Evolutionary conservation across 2,329 filamentous ascomycete genomes (phyloP).

Genomic region (Mollisia scopiformis): DNA sequence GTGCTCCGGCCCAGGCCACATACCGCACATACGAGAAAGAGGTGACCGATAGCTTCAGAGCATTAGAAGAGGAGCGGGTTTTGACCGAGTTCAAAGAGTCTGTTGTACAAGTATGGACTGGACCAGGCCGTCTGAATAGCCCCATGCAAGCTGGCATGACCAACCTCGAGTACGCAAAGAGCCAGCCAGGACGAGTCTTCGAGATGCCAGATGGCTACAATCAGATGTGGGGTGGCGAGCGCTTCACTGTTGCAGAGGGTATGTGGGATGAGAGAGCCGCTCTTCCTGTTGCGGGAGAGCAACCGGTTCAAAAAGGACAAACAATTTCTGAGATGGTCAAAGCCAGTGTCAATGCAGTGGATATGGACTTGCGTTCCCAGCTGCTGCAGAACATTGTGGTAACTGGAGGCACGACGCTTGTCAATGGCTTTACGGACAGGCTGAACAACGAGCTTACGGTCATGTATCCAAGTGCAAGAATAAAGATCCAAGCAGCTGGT

Average conservation of each 20-base stretch:
- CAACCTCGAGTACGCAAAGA: slow-evolving; percentile 77
- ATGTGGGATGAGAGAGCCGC: slow-evolving; percentile 88
- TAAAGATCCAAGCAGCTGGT: slow-evolving; percentile 86
- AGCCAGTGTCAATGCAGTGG: slow-evolving; percentile 75
- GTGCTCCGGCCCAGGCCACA: slow-evolving; percentile 75
- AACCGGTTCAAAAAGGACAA: slow-evolving; percentile 66
- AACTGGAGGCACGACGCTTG: slow-evolving; percentile 82
- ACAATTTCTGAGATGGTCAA: slow-evolving; percentile 85
- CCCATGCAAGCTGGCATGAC: slow-evolving; percentile 52
- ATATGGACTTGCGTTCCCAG: slow-evolving; percentile 84
- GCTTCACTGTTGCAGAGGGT: slow-evolving; percentile 84
- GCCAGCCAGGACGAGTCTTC: slow-evolving; percentile 81
- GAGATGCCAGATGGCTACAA: slow-evolving; percentile 98
- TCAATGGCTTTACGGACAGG: slow-evolving; percentile 91
- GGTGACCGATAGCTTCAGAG: slow-evolving; percentile 72
- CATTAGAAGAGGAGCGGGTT: slow-evolving; percentile 88
- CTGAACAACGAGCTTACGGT: slow-evolving; percentile 81
- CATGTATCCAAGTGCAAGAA: slow-evolving; percentile 82
- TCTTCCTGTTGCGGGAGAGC: slow-evolving; percentile 50
- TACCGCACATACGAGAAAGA: slow-evolving; percentile 70
- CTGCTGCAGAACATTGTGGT: slow-evolving; percentile 90
- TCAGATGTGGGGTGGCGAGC: slow-evolving; percentile 88
- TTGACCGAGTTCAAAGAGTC: slow-evolving; percentile 97
- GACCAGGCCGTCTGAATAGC: slow-evolving; percentile 66
- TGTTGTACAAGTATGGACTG: slow-evolving; percentile 91